These are phyloP conservation scores for Silybum marianum DNA, from an alignment of 129 eudicot genomes.

Conservation along the genomic window DNA sequence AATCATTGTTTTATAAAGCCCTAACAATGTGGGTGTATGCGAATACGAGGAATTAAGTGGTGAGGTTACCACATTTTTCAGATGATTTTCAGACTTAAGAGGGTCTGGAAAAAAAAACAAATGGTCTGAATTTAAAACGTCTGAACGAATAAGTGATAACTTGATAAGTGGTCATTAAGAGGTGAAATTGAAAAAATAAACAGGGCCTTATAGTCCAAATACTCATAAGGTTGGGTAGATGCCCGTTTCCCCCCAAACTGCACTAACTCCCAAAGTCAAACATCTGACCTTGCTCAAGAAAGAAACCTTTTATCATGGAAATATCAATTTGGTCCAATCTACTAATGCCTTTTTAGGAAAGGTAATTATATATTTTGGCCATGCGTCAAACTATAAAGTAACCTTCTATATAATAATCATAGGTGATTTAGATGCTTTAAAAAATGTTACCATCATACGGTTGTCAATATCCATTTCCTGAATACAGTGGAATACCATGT, in stretches of 20 bases:
- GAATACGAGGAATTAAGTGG: too few species aligned
- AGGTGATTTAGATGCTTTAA: background rate
- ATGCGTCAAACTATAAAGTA: background rate
- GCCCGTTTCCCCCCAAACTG: background rate
- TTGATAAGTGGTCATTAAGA: too few species aligned
- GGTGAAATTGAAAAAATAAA: too few species aligned
- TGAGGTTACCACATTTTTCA: too few species aligned
- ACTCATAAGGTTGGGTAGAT: too few species aligned
- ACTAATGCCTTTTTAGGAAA: constrained; percentile 3
- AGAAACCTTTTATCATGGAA: background rate
- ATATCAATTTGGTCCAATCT: background rate
- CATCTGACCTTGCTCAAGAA: background rate
- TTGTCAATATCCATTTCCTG: constrained; percentile 99
- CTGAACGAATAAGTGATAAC: too few species aligned
- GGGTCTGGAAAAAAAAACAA: too few species aligned
- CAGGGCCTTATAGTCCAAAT: too few species aligned
- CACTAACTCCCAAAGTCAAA: background rate
- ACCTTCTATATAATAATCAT: constrained; percentile 20
- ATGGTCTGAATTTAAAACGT: too few species aligned
- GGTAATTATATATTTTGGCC: background rate
- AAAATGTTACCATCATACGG: constrained; percentile 80
- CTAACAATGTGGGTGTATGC: too few species aligned
- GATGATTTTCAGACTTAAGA: too few species aligned
- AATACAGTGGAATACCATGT: constrained; percentile 97
- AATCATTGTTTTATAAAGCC: too few species aligned